Evolutionary conservation across 202 grass and related monocot genomes (phyloP), one percentile per base, ranked within the genome.

Genomic region (Miscanthus sacchariflorus): DNA sequence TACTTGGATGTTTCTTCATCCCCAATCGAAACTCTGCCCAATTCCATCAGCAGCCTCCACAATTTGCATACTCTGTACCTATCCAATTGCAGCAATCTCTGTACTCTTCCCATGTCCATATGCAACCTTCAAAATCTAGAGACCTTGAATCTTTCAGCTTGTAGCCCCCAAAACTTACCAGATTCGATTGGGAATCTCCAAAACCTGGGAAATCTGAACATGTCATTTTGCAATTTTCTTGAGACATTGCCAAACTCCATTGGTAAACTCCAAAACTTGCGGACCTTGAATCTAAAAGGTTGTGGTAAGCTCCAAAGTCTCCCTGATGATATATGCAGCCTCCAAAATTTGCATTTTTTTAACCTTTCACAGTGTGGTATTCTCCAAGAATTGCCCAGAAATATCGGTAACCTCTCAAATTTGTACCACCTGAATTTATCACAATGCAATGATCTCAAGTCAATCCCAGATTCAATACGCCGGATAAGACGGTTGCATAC

Each of bases 1-100:
- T 94, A 91, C 79, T 77, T 92, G 45, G 92, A 94, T 82, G 35
- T 94, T 28, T 94, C 92, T 64, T 88, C 84, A 79, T 86, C 87
- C 61, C 76, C 15, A 70, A 64, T 94, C 19, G 50, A 44, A 83
- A 87, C 63, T 30, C 72, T 94, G 61, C 84, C 92, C 2, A 43
- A 88, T 79, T 92, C 90, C 23, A 86, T 95, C 33, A 74, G 68
- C 43, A 68, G 35, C 54, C 83, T 95, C 69, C 82, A 87, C 17
- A 95, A 95, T 74, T 85, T 95, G 63, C 88, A 92, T 24, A 84
- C 82, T 49, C 43, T 92, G 19, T 63, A 95, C 77, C 38, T 95
- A 44, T 74, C 68, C 9, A 79, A 84, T 92, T 88, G 93, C 24
- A 64, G 19, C 4, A 59, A 92, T 88, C 74, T 95, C 39, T 12